A percentile compares a stretch with the other conserved stretches of the same genome.
Evolutionary conservation across 2,329 filamentous ascomycete species (phyloP).

Genomic region (Fusarium veterinarium): DNA sequence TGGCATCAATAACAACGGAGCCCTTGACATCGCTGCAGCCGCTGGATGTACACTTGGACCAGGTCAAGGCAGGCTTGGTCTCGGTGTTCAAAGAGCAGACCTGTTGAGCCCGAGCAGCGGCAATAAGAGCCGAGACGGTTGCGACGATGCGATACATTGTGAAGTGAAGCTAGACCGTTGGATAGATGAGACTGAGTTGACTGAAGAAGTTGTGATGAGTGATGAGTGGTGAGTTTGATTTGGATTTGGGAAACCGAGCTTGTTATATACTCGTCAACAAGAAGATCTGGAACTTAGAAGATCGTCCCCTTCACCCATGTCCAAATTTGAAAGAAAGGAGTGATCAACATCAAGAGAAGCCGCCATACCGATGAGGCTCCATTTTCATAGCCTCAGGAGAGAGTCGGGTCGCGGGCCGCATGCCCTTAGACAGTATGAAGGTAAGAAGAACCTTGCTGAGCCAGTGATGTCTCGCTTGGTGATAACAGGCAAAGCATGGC

Average conservation of each 20-base stretch:
- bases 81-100: slow-evolving; percentile 61
- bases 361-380: slow-evolving; percentile 18
- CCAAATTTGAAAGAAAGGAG: neutral
- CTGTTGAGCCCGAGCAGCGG: slow-evolving; percentile 57
- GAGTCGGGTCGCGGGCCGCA: slow-evolving; percentile 32
- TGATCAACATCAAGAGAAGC: slow-evolving; percentile 16
- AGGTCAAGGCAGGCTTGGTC: slow-evolving; percentile 64
- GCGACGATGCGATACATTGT: slow-evolving; percentile 48
- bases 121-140: slow-evolving; percentile 45
- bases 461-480: neutral
- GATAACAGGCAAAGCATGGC: slow-evolving; percentile 5
- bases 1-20: slow-evolving; percentile 67
- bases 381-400: slow-evolving; percentile 5
- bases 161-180: slow-evolving; percentile 22
- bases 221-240: slow-evolving; percentile 22
- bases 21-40: slow-evolving; percentile 63
- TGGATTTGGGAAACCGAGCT: slow-evolving; percentile 9
- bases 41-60: slow-evolving; percentile 63
- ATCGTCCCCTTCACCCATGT: neutral
- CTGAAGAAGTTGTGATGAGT: slow-evolving; percentile 23
- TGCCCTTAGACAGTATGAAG: slow-evolving; percentile 10
- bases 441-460: neutral
- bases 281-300: neutral
- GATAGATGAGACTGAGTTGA: slow-evolving; percentile 16
- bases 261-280: slow-evolving; percentile 28